phyloP scores from a whole-genome alignment of 2,329 filamentous ascomycete species.

The Neonectria sp. region DNA sequence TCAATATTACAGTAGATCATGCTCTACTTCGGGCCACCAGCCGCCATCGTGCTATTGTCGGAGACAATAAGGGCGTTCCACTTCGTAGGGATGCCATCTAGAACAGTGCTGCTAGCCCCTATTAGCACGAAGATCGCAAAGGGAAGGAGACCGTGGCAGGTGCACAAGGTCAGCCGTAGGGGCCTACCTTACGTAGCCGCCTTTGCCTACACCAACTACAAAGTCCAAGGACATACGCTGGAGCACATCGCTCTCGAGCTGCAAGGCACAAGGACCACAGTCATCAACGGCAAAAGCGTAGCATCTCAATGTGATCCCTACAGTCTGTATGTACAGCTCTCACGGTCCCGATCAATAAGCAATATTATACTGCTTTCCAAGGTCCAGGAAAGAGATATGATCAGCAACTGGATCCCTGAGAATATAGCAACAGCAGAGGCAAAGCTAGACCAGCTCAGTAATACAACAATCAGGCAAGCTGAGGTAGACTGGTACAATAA shows the following conservation, averaged over 20 bases:
- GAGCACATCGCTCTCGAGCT: neutral
- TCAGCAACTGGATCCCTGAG: neutral
- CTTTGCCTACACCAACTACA: neutral
- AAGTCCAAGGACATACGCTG: neutral
- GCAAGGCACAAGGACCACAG: neutral
- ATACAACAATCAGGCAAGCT: no score
- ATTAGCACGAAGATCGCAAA: neutral
- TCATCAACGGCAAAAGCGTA: neutral
- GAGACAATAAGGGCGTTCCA: neutral
- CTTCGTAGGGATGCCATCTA: neutral
- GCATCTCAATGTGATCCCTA: neutral
- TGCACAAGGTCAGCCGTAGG: neutral
- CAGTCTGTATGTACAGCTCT: neutral
- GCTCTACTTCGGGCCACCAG: neutral
- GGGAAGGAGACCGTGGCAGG: neutral
- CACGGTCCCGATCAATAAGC: neutral
- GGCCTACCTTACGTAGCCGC: neutral
- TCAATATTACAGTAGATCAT: neutral
- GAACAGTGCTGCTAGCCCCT: neutral
- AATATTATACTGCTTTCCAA: slow-evolving; percentile 6
- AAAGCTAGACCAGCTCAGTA: no score
- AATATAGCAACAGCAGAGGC: no score
- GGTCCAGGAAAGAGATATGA: neutral
- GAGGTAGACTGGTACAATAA: neutral
- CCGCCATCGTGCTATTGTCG: neutral